These are phyloP conservation scores for Begonia masoniana DNA, from an alignment of 306 rosid species.

Conservation along the genomic window DNA sequence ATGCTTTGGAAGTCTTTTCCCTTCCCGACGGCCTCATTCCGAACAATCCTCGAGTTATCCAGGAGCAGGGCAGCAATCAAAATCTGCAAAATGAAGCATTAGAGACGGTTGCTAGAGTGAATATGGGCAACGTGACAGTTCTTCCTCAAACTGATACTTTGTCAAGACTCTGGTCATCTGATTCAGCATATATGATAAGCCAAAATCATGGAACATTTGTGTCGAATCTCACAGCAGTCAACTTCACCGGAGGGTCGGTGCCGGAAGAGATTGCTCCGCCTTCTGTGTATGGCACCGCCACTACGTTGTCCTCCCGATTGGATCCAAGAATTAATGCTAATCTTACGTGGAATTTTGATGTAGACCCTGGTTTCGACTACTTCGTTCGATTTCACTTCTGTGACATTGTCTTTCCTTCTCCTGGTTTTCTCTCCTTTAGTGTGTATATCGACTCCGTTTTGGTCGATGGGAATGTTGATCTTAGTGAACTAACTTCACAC, in stretches of 20 bases:
- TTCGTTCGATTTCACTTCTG: constrained; percentile 62
- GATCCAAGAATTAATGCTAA: constrained; percentile 20
- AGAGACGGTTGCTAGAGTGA: constrained; percentile 49
- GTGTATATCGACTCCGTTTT: constrained; percentile 36
- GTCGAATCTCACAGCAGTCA: constrained; percentile 24
- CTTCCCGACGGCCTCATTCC: constrained; percentile 44
- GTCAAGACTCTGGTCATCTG: constrained; percentile 47
- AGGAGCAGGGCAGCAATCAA: not conserved
- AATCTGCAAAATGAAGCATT: constrained; percentile 26
- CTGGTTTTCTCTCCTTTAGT: constrained; percentile 12
- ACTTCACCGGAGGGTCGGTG: constrained; percentile 8
- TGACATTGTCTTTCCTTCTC: constrained; percentile 18
- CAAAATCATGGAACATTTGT: constrained; percentile 11
- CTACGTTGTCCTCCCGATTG: constrained; percentile 10
- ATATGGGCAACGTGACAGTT: constrained; percentile 45
- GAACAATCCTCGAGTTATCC: constrained; percentile 11
- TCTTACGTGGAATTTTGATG: constrained; percentile 39
- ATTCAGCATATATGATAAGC: constrained; percentile 20
- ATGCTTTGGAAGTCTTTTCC: constrained; percentile 48
- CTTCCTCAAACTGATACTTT: constrained; percentile 31
- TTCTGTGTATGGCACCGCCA: constrained; percentile 40
- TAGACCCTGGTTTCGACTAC: constrained; percentile 48
- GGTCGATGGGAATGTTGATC: constrained; percentile 23
- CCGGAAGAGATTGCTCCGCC: constrained; percentile 26
- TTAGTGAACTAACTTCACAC: constrained; percentile 13